Conservation (phyloP, 495 filamentous ascomycete species). For the Viridothelium virens region DNA sequence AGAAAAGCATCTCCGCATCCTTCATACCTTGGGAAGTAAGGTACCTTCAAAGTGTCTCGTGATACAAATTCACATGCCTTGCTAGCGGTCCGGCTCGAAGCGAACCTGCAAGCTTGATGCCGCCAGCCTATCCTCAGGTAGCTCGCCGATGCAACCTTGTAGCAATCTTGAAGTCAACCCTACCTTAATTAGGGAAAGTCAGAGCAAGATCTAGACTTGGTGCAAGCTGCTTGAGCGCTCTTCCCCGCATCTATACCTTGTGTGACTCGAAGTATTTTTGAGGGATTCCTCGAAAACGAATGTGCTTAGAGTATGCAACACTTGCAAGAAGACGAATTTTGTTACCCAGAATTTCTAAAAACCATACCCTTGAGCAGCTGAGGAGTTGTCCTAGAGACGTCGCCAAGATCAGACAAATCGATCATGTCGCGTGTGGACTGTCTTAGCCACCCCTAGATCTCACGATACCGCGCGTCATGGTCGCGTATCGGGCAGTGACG, state of each 20-base stretch:
- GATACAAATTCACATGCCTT: constrained; percentile 6
- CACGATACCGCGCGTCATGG: constrained; percentile 10
- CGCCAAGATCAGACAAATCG: no score
- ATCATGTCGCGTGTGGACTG: no score
- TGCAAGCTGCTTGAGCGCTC: no score
- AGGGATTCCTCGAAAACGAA: background rate
- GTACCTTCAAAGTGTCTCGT: background rate
- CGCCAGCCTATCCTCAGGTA: background rate
- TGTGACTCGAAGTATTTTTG: background rate
- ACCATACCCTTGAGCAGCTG: no score
- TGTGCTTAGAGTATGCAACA: background rate
- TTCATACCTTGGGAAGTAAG: background rate
- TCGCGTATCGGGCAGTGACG: background rate
- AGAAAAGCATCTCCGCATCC: background rate
- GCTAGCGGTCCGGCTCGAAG: background rate
- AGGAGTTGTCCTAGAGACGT: no score
- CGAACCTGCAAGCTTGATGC: background rate
- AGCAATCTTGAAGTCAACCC: no score
- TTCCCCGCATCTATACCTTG: background rate
- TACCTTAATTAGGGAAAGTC: background rate
- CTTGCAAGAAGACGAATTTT: background rate
- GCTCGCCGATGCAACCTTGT: constrained; percentile 1
- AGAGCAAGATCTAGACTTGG: no score
- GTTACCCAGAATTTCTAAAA: background rate
- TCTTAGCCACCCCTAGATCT: background rate